These are phyloP conservation scores for Cutaneotrichosporon cavernicola DNA, from an alignment of 1,284 basidiomycete species.

Conservation along the genomic window DNA sequence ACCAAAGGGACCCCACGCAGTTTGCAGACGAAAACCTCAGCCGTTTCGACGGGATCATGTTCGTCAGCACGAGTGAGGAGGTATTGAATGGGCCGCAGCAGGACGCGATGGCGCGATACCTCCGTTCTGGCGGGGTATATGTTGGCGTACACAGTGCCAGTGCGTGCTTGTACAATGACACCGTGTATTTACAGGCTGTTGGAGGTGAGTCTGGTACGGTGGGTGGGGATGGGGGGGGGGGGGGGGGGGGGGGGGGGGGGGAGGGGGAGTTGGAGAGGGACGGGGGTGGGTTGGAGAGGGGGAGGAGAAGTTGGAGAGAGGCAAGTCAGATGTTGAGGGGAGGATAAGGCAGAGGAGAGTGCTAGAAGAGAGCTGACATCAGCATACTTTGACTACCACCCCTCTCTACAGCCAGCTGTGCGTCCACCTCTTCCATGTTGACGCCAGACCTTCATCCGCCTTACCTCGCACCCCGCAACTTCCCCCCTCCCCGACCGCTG, in stretches of 20 bases:
- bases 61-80: conserved; percentile 61
- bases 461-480: conserved; percentile 66
- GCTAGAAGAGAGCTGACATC: neutral
- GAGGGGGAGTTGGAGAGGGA: no score
- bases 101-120: conserved; percentile 64
- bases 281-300: no score
- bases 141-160: conserved; percentile 60
- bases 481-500: conserved; percentile 64
- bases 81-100: conserved; percentile 65
- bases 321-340: no score
- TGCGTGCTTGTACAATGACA: conserved; percentile 66
- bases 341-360: no score
- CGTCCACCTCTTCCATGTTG: neutral
- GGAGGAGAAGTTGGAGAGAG: no score
- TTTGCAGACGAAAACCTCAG: conserved; percentile 63
- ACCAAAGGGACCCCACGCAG: conserved; percentile 55
- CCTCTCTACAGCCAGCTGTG: conserved; percentile 59
- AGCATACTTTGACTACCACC: conserved; percentile 74
- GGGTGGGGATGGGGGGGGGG: no score
- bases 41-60: conserved; percentile 66
- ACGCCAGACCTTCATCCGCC: conserved; percentile 59
- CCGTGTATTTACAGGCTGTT: conserved; percentile 58
- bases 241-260: no score
- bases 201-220: conserved; percentile 47
- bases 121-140: conserved; percentile 57